Conservation (phyloP, 495 filamentous ascomycete genomes). For the Symbiotaphrina buchneri region DNA sequence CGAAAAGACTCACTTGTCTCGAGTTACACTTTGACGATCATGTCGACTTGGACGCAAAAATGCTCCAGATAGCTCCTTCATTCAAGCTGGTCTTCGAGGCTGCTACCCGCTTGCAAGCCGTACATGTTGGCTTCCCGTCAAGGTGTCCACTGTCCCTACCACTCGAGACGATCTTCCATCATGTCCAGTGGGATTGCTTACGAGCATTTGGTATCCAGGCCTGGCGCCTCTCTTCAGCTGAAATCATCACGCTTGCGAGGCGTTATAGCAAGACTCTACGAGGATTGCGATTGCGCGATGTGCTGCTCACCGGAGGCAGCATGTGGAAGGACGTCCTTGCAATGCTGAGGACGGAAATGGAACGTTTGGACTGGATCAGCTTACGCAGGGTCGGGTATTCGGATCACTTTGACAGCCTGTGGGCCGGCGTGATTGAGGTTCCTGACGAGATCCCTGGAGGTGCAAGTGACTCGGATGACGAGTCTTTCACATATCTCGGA, state of each 20-base stretch:
- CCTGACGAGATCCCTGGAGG: constrained; percentile 17
- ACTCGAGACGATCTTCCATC: constrained; percentile 38
- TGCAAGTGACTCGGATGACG: constrained; percentile 15
- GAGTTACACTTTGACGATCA: constrained; percentile 37
- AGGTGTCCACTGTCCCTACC: constrained; percentile 28
- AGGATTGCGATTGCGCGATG: constrained; percentile 30
- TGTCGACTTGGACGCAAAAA: constrained; percentile 26
- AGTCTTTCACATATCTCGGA: constrained; percentile 5
- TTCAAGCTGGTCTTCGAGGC: constrained; percentile 33
- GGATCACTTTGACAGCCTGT: constrained; percentile 24
- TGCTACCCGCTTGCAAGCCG: constrained; percentile 34
- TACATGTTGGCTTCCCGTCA: constrained; percentile 42
- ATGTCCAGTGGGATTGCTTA: constrained; percentile 34
- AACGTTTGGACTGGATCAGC: constrained; percentile 32
- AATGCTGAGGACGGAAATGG: constrained; percentile 33
- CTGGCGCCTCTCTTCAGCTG: constrained; percentile 34
- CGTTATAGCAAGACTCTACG: constrained; percentile 31
- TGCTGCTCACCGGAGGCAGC: constrained; percentile 32
- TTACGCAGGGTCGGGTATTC: constrained; percentile 38
- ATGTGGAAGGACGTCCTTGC: constrained; percentile 37
- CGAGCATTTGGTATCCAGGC: constrained; percentile 40
- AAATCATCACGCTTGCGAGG: constrained; percentile 31
- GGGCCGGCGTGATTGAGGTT: constrained; percentile 17
- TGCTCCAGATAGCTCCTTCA: constrained; percentile 27
- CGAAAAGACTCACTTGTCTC: constrained; percentile 29